Percentiles rank a stretch among this genome's conserved stretches.
These are phyloP conservation scores for Exophiala dermatitidis DNA, from an alignment of 2,329 filamentous ascomycete species.

Conservation along the genomic window DNA sequence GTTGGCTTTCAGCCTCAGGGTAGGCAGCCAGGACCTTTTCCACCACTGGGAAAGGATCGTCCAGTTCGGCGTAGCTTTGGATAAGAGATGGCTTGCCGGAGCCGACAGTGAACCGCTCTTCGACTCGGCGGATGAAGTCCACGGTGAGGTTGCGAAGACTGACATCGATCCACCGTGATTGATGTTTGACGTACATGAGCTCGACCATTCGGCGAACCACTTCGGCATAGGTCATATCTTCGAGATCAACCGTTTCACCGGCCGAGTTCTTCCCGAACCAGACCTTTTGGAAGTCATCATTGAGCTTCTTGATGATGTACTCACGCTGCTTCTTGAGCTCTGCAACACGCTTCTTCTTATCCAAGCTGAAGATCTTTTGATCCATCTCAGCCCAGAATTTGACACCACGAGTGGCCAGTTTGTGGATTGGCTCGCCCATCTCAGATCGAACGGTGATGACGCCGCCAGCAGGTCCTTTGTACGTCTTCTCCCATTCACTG, in stretches of 20 bases:
- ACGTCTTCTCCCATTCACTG: slow-evolving; percentile 81
- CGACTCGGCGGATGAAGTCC: slow-evolving; percentile 92
- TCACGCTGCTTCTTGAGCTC: slow-evolving; percentile 83
- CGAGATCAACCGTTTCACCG: slow-evolving; percentile 75
- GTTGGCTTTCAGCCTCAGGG: slow-evolving; percentile 76
- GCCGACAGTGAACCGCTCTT: slow-evolving; percentile 82
- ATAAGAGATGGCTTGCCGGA: slow-evolving; percentile 70
- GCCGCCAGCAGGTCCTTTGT: slow-evolving; percentile 83
- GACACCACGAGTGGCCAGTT: slow-evolving; percentile 92
- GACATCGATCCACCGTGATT: slow-evolving; percentile 83
- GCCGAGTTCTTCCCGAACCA: slow-evolving; percentile 86
- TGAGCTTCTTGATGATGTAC: slow-evolving; percentile 91
- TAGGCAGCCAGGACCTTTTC: slow-evolving; percentile 75
- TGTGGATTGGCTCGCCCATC: slow-evolving; percentile 99
- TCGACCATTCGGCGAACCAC: slow-evolving; percentile 81
- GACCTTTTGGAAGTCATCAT: slow-evolving; percentile 93
- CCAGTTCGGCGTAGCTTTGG: slow-evolving; percentile 82
- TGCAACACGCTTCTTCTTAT: slow-evolving; percentile 85
- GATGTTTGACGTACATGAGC: slow-evolving; percentile 84
- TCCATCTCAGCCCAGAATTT: slow-evolving; percentile 99
- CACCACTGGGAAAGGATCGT: slow-evolving; percentile 70
- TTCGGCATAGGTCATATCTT: slow-evolving; percentile 93
- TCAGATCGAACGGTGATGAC: slow-evolving; percentile 95
- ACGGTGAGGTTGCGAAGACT: slow-evolving; percentile 77
- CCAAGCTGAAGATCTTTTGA: slow-evolving; percentile 91